Conservation (phyloP, 2,329 filamentous ascomycete species). For the Xylariales sp. region DNA sequence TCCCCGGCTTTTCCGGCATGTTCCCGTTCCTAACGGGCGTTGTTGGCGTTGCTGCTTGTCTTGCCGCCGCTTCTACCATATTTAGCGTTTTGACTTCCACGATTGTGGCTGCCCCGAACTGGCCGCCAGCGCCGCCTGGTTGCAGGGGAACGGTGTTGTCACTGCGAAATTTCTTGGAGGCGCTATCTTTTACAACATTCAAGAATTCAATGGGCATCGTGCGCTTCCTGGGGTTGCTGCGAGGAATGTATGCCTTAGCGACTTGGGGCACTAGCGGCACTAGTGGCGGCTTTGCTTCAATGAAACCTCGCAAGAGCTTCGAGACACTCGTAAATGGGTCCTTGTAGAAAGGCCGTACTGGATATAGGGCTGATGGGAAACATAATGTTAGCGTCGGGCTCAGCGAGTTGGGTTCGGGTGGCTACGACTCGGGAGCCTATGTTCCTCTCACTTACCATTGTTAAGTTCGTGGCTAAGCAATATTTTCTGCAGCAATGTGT, state of each 20-base stretch:
- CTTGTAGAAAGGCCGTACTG: constrained; percentile 30
- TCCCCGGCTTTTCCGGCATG: too few species aligned
- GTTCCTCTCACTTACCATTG: constrained; percentile 41
- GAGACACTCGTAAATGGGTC: constrained; percentile 23
- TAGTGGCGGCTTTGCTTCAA: constrained; percentile 10
- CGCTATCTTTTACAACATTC: constrained; percentile 8
- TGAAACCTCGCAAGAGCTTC: constrained; percentile 26
- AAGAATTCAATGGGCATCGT: constrained; percentile 47
- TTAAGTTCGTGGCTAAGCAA: constrained; percentile 44
- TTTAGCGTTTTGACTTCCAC: neutral
- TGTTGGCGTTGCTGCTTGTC: too few species aligned
- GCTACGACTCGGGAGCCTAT: neutral
- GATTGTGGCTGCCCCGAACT: constrained; percentile 32
- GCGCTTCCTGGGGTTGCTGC: constrained; percentile 47
- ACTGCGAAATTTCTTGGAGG: constrained; percentile 36
- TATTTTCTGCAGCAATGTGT: constrained; percentile 53
- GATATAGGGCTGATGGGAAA: constrained; percentile 40
- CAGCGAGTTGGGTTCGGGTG: neutral
- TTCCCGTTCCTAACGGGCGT: neutral
- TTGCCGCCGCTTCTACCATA: too few species aligned
- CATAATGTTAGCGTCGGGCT: constrained; percentile 32
- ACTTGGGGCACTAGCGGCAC: constrained; percentile 45
- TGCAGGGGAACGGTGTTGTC: constrained; percentile 11
- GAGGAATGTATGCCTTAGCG: constrained; percentile 39
- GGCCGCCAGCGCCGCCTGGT: constrained; percentile 35